A percentile compares a stretch with the other conserved stretches of the same genome.
Conservation (phyloP, 192 early-diverging fungal species). For the Diversispora eburnea region DNA sequence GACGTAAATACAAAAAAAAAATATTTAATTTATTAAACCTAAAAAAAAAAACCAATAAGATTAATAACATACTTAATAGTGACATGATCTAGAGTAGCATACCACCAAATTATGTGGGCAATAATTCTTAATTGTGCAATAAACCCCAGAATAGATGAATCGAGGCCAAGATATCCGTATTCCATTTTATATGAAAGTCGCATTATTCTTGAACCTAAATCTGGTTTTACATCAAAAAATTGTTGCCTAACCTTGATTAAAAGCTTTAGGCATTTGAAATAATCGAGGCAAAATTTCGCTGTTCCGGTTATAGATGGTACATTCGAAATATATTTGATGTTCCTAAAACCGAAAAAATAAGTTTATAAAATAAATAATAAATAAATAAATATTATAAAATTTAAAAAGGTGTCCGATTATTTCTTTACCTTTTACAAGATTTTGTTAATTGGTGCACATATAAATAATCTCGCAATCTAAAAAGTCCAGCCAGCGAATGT, state of each 20-base stretch:
- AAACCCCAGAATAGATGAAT: not conserved
- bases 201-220: not conserved
- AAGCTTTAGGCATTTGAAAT: constrained; percentile 40
- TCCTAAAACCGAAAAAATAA: constrained; percentile 15
- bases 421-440: too few species aligned
- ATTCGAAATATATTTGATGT: constrained; percentile 45
- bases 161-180: constrained; percentile 12
- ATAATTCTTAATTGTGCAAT: not conserved
- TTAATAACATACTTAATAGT: not conserved
- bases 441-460: too few species aligned
- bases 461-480: too few species aligned
- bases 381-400: too few species aligned
- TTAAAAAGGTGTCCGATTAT: too few species aligned
- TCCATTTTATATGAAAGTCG: constrained; percentile 24
- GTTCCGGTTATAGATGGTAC: constrained; percentile 39
- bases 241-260: not conserved
- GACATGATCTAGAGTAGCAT: not conserved
- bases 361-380: not conserved
- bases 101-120: constrained; percentile 23
- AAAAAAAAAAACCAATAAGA: not conserved
- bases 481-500: too few species aligned
- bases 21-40: not conserved
- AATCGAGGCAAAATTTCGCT: constrained; percentile 48
- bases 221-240: not conserved
- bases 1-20: not conserved